Base-by-base conservation (phyloP, 106 monocot genomes). In the Dactylorhiza incarnata region DNA sequence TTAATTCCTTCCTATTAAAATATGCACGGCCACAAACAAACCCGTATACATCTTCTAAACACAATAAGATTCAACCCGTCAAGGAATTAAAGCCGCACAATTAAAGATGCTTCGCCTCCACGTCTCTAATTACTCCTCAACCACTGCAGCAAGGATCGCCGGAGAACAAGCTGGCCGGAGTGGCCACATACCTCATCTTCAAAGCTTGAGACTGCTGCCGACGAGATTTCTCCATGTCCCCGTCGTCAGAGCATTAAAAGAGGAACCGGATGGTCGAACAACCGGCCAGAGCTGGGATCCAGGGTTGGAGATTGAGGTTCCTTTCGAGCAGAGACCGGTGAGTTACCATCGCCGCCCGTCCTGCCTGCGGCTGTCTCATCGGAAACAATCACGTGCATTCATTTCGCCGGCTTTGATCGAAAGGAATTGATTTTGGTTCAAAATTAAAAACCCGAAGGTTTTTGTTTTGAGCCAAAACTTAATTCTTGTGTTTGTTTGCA, bases 271-370 rank as follows among this genome's bases (percentile, higher is more conserved):
- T 49, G 84, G 89, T 10, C 84, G 81, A n/a, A 71, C 66, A 6
- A 80, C 87, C 0, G 91, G 91, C 1, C 78, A 81, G 71, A 89
- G 77, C 13, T 95, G 95, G 95, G 86, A 95, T 70, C 87, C 95
- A 54, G 89, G 87, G 14, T 37, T 91, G 69, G 91, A 95, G 78
- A 89, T 92, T 43, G 87, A 89, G 82, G 89, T 95, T 43, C 95
- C 95, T 16, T 95, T 87, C 63, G 95, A 95, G 67, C 95, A 95
- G 71, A 83, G 95, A 83, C 95, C 91, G 24, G 95, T 95, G 74
- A 73, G 58, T 13, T 48, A n/a, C n/a, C n/a, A n/a, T n/a, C n/a
- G n/a, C n/a, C n/a, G n/a, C n/a, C n/a, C n/a, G n/a, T n/a, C n/a
- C n/a, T n/a, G n/a, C n/a, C n/a, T n/a, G n/a, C n/a, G n/a, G n/a